Percentiles rank a stretch among this genome's conserved stretches.
These are phyloP conservation scores for Blastomyces gilchristii DNA, from an alignment of 2,329 filamentous ascomycete genomes.

Conservation along the genomic window DNA sequence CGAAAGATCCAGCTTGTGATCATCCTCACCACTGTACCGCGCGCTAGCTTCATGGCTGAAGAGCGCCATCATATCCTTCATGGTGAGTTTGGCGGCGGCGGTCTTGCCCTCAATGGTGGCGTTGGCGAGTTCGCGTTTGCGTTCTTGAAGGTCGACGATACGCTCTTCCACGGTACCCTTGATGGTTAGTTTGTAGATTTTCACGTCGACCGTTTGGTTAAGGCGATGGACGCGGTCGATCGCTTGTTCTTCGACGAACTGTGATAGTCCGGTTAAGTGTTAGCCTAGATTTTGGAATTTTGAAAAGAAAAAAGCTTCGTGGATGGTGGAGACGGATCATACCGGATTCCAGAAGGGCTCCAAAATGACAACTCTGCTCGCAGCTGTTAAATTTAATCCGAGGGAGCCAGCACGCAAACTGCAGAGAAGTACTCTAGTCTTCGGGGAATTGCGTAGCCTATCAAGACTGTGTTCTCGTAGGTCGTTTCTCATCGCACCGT, in stretches of 20 bases:
- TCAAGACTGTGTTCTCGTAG: conserved; percentile 76
- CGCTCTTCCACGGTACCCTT: conserved; percentile 80
- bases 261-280: conserved; percentile 12
- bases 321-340: conserved; percentile 26
- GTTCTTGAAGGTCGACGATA: conserved; percentile 87
- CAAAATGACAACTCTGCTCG: conserved; percentile 83
- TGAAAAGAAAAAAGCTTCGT: background rate
- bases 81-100: conserved; percentile 70
- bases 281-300: background rate
- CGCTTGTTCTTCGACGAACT: conserved; percentile 97
- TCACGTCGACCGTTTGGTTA: conserved; percentile 87
- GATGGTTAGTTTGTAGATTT: conserved; percentile 90
- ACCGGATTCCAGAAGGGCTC: conserved; percentile 98
- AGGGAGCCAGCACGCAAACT: conserved; percentile 88
- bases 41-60: conserved; percentile 62
- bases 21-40: conserved; percentile 34
- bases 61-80: conserved; percentile 86
- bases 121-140: conserved; percentile 84
- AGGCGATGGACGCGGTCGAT: conserved; percentile 98
- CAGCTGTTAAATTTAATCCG: conserved; percentile 88
- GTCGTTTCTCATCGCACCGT: conserved; percentile 91
- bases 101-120: conserved; percentile 74
- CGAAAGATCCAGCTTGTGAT: conserved; percentile 21
- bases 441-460: conserved; percentile 61
- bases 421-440: conserved; percentile 76